These are phyloP conservation scores for Arthrobotrys iridis DNA, from an alignment of 2,329 filamentous ascomycete species.

Conservation along the genomic window DNA sequence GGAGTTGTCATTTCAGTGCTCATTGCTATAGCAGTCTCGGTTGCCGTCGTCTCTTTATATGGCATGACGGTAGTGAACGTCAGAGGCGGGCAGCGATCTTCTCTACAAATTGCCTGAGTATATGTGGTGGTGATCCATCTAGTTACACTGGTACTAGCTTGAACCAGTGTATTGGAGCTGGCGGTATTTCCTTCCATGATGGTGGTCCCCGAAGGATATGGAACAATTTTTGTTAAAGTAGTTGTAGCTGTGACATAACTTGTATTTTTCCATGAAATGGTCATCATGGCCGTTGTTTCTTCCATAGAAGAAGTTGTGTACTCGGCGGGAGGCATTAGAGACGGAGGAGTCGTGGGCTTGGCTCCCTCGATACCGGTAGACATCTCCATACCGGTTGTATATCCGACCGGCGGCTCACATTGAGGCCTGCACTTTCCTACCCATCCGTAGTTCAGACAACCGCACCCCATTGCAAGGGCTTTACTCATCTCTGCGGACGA, in stretches of 20 bases:
- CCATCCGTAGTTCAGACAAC: constrained; percentile 41
- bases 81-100: too few relatives aligned
- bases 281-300: not conserved
- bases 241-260: not conserved
- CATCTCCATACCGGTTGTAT: not conserved
- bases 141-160: too few relatives aligned
- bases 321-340: not conserved
- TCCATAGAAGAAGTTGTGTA: not conserved
- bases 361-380: not conserved
- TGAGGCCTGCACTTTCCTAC: not conserved
- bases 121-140: not conserved
- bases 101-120: too few relatives aligned
- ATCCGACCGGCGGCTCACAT: constrained; percentile 21
- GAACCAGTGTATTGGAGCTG: not conserved
- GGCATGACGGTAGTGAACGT: not conserved
- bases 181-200: not conserved
- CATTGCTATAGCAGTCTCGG: not conserved
- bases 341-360: not conserved
- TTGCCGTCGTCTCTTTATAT: not conserved
- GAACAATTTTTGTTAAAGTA: constrained; percentile 3
- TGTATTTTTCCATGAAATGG: not conserved
- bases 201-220: not conserved
- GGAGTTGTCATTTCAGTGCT: constrained; percentile 7
- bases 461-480: constrained; percentile 31
- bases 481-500: not conserved